Conservation (phyloP, 2,329 filamentous ascomycete species). For the Fusarium anthophilum region DNA sequence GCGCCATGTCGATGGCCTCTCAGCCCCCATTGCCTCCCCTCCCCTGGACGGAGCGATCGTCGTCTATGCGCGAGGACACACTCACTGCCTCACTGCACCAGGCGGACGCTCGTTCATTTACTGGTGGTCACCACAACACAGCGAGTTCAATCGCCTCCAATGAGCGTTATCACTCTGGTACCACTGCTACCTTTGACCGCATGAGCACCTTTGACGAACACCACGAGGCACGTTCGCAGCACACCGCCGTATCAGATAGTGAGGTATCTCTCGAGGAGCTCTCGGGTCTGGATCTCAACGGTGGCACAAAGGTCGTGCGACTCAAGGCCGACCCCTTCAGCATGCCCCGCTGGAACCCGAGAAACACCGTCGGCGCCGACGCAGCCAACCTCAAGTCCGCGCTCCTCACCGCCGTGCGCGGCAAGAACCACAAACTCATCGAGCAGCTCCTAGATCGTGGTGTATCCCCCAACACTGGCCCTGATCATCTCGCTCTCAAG, state of each 20-base stretch:
- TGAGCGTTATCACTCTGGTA: slow-evolving; percentile 44
- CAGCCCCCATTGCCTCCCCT: slow-evolving; percentile 41
- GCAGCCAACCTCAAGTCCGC: slow-evolving; percentile 57
- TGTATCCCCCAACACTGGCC: slow-evolving; percentile 59
- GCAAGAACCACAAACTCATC: slow-evolving; percentile 64
- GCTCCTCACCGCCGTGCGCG: slow-evolving; percentile 64
- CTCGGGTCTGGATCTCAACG: slow-evolving; percentile 52
- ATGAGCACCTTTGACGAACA: slow-evolving; percentile 45
- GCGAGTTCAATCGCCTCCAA: slow-evolving; percentile 46
- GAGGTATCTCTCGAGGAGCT: slow-evolving; percentile 47
- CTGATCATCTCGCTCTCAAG: slow-evolving; percentile 59
- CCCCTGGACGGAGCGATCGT: slow-evolving; percentile 38
- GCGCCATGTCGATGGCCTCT: neutral
- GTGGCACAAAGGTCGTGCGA: slow-evolving; percentile 54
- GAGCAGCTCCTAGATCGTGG: slow-evolving; percentile 68
- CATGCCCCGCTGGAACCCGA: slow-evolving; percentile 63
- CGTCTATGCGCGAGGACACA: slow-evolving; percentile 30
- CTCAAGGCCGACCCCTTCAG: slow-evolving; percentile 59
- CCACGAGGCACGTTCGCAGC: slow-evolving; percentile 41
- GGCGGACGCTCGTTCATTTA: slow-evolving; percentile 27
- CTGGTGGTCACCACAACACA: slow-evolving; percentile 28
- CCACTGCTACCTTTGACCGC: slow-evolving; percentile 40
- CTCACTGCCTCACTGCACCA: neutral
- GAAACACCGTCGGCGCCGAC: slow-evolving; percentile 55
- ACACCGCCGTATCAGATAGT: slow-evolving; percentile 37